phyloP scores from a whole-genome alignment of 2,329 filamentous ascomycete species.

The Ceratocystis huliohia region DNA sequence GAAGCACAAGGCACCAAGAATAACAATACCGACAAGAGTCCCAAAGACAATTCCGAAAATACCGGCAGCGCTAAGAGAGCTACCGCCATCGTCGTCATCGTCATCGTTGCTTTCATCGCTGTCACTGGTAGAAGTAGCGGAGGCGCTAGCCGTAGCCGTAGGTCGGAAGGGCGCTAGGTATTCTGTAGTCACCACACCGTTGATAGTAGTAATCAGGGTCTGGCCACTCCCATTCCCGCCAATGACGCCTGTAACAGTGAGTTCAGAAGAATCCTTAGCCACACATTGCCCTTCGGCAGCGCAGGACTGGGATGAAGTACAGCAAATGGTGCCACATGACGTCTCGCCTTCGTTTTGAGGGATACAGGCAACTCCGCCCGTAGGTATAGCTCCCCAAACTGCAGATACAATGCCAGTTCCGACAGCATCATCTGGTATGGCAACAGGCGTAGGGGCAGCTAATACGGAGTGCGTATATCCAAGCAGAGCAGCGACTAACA shows the following conservation, averaged over 20 bases:
- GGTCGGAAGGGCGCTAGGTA: constrained; percentile 42
- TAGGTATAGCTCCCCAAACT: constrained; percentile 33
- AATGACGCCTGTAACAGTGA: constrained; percentile 25
- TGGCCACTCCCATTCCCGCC: constrained; percentile 26
- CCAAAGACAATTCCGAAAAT: constrained; percentile 75
- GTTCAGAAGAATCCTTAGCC: constrained; percentile 34
- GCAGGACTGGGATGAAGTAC: constrained; percentile 57
- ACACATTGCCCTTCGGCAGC: constrained; percentile 45
- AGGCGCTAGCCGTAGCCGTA: constrained; percentile 41
- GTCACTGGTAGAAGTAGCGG: constrained; percentile 36
- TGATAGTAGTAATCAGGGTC: constrained; percentile 35
- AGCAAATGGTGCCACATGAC: constrained; percentile 58
- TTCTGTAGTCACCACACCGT: constrained; percentile 41
- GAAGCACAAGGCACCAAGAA: constrained; percentile 60
- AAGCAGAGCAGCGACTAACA: constrained; percentile 10
- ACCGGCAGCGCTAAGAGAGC: constrained; percentile 52
- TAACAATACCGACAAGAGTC: constrained; percentile 50
- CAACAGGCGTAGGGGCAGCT: constrained; percentile 13
- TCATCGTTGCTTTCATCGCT: constrained; percentile 33
- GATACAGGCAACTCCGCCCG: constrained; percentile 36
- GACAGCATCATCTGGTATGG: constrained; percentile 21
- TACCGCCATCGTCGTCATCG: constrained; percentile 28
- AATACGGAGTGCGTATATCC: constrained; percentile 11
- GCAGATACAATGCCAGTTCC: constrained; percentile 46
- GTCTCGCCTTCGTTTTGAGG: constrained; percentile 42